Conservation (phyloP, 345 rosid genomes). For the Iberis pinnata region DNA sequence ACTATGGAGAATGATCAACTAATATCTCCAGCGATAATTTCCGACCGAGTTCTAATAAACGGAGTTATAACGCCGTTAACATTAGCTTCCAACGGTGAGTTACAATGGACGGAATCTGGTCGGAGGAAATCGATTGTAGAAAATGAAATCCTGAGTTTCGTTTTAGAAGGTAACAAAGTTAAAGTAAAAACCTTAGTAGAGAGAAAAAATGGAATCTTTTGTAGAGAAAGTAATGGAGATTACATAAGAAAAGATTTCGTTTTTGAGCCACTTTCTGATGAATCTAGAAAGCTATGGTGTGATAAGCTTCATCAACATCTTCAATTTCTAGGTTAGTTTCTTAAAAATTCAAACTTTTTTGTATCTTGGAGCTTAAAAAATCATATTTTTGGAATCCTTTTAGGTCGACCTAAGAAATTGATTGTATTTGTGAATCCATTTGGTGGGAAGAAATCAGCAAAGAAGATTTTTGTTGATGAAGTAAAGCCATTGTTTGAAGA, state of each 20-base stretch:
- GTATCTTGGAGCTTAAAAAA: too few relatives aligned
- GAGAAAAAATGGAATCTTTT: slow-evolving; percentile 42
- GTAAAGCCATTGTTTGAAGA: slow-evolving; percentile 82
- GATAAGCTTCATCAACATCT: slow-evolving; percentile 47
- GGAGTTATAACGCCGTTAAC: slow-evolving; percentile 36
- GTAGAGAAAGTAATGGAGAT: slow-evolving; percentile 32
- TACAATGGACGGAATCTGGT: slow-evolving; percentile 41
- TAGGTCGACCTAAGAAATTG: slow-evolving; percentile 74
- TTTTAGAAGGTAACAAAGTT: slow-evolving; percentile 43
- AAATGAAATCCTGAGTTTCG: slow-evolving; percentile 63
- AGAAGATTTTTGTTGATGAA: slow-evolving; percentile 50
- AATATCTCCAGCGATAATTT: slow-evolving; percentile 13
- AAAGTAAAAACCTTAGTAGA: slow-evolving; percentile 46
- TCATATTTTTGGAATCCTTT: not conserved
- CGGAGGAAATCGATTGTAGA: slow-evolving; percentile 41
- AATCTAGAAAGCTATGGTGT: slow-evolving; percentile 55
- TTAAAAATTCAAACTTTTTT: too few relatives aligned
- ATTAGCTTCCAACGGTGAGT: slow-evolving; percentile 49
- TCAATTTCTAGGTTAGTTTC: slow-evolving; percentile 57
- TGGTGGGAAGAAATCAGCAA: slow-evolving; percentile 74
- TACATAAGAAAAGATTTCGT: slow-evolving; percentile 57
- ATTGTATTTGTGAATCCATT: slow-evolving; percentile 71
- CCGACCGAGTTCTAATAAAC: slow-evolving; percentile 48
- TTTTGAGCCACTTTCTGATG: slow-evolving; percentile 60
- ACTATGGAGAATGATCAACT: slow-evolving; percentile 11